Evolutionary conservation across 352 stramenopile species (phyloP), one percentile per base, ranked within the genome.

Genomic region (Pythium aphanidermatum): DNA sequence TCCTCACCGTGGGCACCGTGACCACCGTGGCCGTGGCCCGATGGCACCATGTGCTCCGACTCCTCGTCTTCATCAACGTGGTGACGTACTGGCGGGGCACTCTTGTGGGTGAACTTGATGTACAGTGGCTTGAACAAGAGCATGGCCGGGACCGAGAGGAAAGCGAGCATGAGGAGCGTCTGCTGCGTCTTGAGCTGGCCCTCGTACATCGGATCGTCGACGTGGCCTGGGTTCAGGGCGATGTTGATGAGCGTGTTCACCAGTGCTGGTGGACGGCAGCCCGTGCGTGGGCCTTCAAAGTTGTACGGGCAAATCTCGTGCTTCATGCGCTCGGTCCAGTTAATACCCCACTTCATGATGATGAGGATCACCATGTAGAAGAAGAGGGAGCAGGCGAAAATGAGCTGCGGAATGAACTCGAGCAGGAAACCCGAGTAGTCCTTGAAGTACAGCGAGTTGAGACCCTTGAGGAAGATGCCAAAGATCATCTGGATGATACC

Each of bases 191-290:
- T 67, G 12, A 89, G 76, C 67, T 99, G 96, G 21, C 93, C 92
- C 1, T 81, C 65, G 67, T 96, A 99, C 70, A 99, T 95, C 11
- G 93, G 95, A 50, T 98, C 95, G 17, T 96, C 84, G 11, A 98
- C 95, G 23, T 51, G 73, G 42, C 91, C 92, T 7, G 96, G 96
- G 32, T 92, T 65, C 30, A 99, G 72, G 16, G 94, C 96, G 60
- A 99, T 99, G 68, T 98, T 98, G 67, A 99, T 99, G 14, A 99
- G 74, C 44, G 90, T 96, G 51, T 97, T 98, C 64, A 99, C 98
- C 38, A 99, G 85, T 46, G 97, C 96, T 20, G 96, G 96, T 24
- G 96, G 96, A 46, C 97, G 92, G 60, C 95, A 98, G 47, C 95
- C 95, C 51, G 95, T 96, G 39, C 86, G 80, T 42, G 81, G 79